These are phyloP conservation scores for Raffaelea ambrosiae DNA, from an alignment of 2,329 filamentous ascomycete species.

Conservation along the genomic window DNA sequence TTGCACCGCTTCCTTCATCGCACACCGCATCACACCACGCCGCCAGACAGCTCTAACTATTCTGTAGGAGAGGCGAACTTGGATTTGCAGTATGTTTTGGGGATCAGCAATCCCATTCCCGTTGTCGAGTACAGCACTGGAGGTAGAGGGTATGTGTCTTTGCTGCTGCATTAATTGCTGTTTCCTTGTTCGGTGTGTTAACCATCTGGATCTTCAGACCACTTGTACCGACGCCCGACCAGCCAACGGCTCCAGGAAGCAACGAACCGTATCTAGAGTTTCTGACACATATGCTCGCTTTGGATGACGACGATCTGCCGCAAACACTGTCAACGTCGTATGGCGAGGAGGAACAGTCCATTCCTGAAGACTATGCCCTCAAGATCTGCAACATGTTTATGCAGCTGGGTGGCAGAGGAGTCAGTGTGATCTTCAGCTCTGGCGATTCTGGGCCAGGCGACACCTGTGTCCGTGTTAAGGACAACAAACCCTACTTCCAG, in stretches of 20 bases:
- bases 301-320: slow-evolving; percentile 43
- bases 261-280: slow-evolving; percentile 64
- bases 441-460: slow-evolving; percentile 55
- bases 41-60: slow-evolving; percentile 10
- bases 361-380: slow-evolving; percentile 51
- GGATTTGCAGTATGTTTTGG: slow-evolving; percentile 53
- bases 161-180: not conserved
- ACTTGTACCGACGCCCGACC: slow-evolving; percentile 39
- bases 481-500: slow-evolving; percentile 24
- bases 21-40: too few relatives aligned
- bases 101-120: slow-evolving; percentile 43
- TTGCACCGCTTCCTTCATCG: too few relatives aligned
- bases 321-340: slow-evolving; percentile 58
- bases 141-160: slow-evolving; percentile 30
- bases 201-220: slow-evolving; percentile 32
- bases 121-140: slow-evolving; percentile 52
- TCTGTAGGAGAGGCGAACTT: slow-evolving; percentile 51
- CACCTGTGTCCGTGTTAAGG: slow-evolving; percentile 49
- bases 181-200: too few relatives aligned
- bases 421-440: slow-evolving; percentile 53
- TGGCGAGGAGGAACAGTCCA: slow-evolving; percentile 57
- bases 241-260: slow-evolving; percentile 38
- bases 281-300: slow-evolving; percentile 47
- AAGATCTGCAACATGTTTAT: slow-evolving; percentile 56
- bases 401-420: slow-evolving; percentile 59